Evolutionary conservation across 352 stramenopile species (phyloP), one percentile per base, ranked within the genome.

Genomic region (Pythium inflatum): DNA sequence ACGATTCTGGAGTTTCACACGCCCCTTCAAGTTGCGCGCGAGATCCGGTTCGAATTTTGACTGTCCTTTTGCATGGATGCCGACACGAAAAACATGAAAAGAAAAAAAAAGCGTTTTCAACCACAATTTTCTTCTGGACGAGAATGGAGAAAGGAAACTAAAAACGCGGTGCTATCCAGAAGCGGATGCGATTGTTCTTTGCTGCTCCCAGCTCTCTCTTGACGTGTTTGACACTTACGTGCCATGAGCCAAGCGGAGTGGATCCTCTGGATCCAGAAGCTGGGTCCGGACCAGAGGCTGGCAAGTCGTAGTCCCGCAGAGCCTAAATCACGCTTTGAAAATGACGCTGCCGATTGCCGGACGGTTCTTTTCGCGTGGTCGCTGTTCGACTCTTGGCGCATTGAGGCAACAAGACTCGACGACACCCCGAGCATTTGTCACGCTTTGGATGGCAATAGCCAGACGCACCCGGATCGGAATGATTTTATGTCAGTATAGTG

Each of bases 331-430:
- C 36, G 36, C 36, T 16, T 43, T 16, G 36, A 51, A 25, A 51
- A 51, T 25, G 22, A 25, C 22, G 16, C 9, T 43, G 36, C 36
- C 36, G 36, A 16, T 16, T 43, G 9, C 16, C 16, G 36, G 36
- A 16, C 36, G 36, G 13, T 60, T 67, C 60, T 60, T 54, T 60
- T 67, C 60, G 60, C 60, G 60, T 58, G 48, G 60, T 67, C 60
- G 49, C 45, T 34, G 36, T 43, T 43, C 36, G 16, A 43, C 16
- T 16, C 16, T 16, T 43, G 36, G 36, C 9, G 9, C 36, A 43
- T 43, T 16, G n/a, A n/a, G n/a, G n/a, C n/a, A n/a, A n/a, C n/a
- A n/a, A 43, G 9, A 16, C 36, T 43, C 16, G 16, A 16, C 36
- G 36, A 43, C 36, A 43, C 36, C 60, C 38, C 48, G 20, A 9